A percentile compares a stretch with the other conserved stretches of the same genome.
Evolutionary conservation across 805 yeast species (phyloP).

Genomic region (Metschnikowia aberdeeniae): DNA sequence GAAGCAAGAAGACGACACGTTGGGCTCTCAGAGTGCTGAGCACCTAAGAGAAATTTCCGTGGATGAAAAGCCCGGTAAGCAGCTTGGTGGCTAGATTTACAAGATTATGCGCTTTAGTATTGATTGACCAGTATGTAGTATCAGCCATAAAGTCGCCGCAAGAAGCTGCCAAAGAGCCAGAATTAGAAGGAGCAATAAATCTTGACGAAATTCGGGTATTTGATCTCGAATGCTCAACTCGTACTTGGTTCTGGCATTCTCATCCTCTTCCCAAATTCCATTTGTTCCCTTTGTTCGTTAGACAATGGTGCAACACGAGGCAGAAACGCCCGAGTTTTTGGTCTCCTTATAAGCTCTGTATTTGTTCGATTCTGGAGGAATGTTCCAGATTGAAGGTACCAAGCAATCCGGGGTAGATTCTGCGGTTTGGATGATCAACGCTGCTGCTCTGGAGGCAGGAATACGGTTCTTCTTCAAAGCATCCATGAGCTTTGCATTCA

Average conservation of each 20-base stretch:
- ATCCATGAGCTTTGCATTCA: conserved; percentile 49
- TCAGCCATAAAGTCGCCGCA: no score
- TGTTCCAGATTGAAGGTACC: conserved; percentile 42
- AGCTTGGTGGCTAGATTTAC: conserved; percentile 31
- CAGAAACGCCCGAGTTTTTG: conserved; percentile 10
- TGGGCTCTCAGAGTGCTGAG: conserved; percentile 28
- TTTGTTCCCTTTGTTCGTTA: conserved; percentile 3
- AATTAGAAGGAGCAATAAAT: no score
- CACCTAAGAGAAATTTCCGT: conserved; percentile 45
- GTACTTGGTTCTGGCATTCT: no score
- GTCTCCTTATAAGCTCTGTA: conserved; percentile 24
- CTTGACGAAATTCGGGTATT: no score
- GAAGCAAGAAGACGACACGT: conserved; percentile 42
- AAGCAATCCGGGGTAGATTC: conserved; percentile 45
- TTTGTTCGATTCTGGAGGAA: conserved; percentile 32
- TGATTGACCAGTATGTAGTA: no score
- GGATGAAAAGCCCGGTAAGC: conserved; percentile 44
- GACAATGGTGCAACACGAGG: conserved; percentile 31
- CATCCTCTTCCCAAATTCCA: no score
- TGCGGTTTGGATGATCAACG: conserved; percentile 41
- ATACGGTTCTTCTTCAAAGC: conserved; percentile 54
- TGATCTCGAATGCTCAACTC: no score
- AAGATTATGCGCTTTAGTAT: background rate
- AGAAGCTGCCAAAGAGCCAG: no score
- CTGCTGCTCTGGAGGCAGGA: conserved; percentile 60